Conservation (phyloP, 306 rosid genomes). For the Carpinus fangiana region DNA sequence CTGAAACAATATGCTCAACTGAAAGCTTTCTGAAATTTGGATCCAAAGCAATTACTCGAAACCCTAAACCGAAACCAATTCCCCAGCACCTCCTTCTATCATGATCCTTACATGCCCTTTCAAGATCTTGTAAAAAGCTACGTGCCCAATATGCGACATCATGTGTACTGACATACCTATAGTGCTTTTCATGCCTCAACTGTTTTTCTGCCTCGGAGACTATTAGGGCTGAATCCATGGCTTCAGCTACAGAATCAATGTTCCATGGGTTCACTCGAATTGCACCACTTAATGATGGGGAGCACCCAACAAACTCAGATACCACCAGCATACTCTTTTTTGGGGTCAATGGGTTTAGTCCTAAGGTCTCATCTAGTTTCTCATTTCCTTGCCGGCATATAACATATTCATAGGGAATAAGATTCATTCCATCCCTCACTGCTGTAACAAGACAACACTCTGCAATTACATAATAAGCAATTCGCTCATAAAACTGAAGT, state of each 20-base stretch:
- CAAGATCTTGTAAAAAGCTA: conserved; percentile 87
- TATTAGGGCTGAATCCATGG: conserved; percentile 77
- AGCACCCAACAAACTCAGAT: conserved; percentile 91
- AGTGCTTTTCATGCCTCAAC: conserved; percentile 85
- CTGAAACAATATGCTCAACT: conserved; percentile 80
- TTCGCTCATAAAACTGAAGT: conserved; percentile 73
- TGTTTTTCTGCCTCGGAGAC: conserved; percentile 70
- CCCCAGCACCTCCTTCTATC: conserved; percentile 90
- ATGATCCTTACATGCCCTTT: conserved; percentile 84
- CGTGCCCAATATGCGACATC: conserved; percentile 94
- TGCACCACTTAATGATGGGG: conserved; percentile 90
- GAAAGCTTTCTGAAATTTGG: conserved; percentile 85
- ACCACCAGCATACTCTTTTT: conserved; percentile 82
- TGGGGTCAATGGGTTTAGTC: conserved; percentile 37
- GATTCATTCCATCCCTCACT: conserved; percentile 94
- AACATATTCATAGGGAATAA: conserved; percentile 81
- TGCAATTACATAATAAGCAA: conserved; percentile 74
- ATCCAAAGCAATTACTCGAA: conserved; percentile 83
- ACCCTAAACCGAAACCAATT: conserved; percentile 87
- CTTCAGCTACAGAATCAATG: conserved; percentile 84
- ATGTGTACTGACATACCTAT: conserved; percentile 82
- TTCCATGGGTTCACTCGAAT: conserved; percentile 93
- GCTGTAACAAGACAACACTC: conserved; percentile 95
- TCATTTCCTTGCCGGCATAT: conserved; percentile 82
- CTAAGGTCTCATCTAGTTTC: conserved; percentile 67